Evolutionary conservation across 768 basidiomycete genomes (phyloP).

Genomic region (Russula griseocarnosa): DNA sequence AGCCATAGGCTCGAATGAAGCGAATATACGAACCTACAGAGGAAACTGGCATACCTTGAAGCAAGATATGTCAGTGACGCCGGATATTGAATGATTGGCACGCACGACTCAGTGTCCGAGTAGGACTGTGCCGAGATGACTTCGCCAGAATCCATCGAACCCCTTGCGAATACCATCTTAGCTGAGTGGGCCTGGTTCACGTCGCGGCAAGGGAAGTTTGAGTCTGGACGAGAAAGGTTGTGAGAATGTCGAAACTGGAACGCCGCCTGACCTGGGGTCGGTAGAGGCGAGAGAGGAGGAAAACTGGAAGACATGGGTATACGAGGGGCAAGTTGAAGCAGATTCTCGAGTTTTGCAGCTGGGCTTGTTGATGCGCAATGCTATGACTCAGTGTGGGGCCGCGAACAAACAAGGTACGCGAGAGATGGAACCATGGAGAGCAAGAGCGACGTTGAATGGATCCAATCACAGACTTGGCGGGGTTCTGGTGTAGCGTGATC

Average conservation of each 20-base stretch:
- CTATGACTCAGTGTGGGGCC: constrained; percentile 65
- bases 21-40: constrained; percentile 31
- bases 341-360: constrained; percentile 67
- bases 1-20: neutral
- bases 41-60: constrained; percentile 49
- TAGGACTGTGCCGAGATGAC: constrained; percentile 54
- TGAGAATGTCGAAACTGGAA: constrained; percentile 68
- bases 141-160: constrained; percentile 54
- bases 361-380: constrained; percentile 81
- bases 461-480: neutral
- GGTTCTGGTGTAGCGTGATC: too few species aligned
- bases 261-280: constrained; percentile 45
- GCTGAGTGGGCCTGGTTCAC: constrained; percentile 41
- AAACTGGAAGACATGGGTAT: constrained; percentile 48
- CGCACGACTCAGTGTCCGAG: constrained; percentile 75
- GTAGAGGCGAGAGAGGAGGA: constrained; percentile 38
- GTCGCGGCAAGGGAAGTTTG: constrained; percentile 65
- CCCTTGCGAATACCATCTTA: constrained; percentile 69
- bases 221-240: constrained; percentile 71
- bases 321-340: constrained; percentile 65
- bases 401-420: constrained; percentile 17
- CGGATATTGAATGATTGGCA: constrained; percentile 31
- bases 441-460: constrained; percentile 2
- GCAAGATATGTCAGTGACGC: constrained; percentile 15
- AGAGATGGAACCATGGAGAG: constrained; percentile 11